Evolutionary conservation across 2,329 filamentous ascomycete species (phyloP).

Genomic region (Neocatenulostroma microsporum): DNA sequence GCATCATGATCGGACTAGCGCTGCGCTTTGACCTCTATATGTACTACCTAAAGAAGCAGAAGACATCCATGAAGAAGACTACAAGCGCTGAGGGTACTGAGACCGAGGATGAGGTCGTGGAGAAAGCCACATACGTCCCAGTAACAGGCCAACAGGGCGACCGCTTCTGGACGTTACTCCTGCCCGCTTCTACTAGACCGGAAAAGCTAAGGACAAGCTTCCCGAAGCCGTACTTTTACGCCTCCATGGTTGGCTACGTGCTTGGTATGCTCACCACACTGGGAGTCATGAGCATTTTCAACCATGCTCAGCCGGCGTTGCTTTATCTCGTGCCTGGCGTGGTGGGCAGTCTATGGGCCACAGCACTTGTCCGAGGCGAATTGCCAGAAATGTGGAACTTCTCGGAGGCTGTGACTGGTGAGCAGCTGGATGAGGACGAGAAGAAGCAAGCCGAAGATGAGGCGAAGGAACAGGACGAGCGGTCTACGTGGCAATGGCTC

Average conservation of each 20-base stretch:
- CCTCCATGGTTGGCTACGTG: conserved; percentile 67
- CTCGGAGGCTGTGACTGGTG: conserved; percentile 55
- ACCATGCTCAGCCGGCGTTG: conserved; percentile 80
- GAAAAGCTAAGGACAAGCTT: conserved; percentile 46
- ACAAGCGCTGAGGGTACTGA: conserved; percentile 11
- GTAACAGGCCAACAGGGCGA: conserved; percentile 73
- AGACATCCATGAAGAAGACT: conserved; percentile 22
- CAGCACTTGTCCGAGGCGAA: conserved; percentile 65
- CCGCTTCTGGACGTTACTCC: conserved; percentile 59
- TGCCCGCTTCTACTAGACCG: conserved; percentile 13
- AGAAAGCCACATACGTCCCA: conserved; percentile 36
- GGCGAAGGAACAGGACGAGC: background rate
- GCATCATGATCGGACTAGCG: conserved; percentile 80
- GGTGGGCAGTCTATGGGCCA: conserved; percentile 65
- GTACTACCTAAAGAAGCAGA: conserved; percentile 65
- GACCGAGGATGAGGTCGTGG: conserved; percentile 8
- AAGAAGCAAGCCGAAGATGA: conserved; percentile 9
- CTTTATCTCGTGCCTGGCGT: conserved; percentile 89
- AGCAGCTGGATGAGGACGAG: conserved; percentile 23
- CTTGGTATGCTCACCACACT: conserved; percentile 71
- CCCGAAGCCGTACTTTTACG: conserved; percentile 76
- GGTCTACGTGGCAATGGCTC: conserved; percentile 1
- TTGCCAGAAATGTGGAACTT: conserved; percentile 70
- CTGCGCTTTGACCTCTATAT: conserved; percentile 87
- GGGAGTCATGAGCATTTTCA: conserved; percentile 65